These are phyloP conservation scores for Rhodotorula kratochvilovae DNA, from an alignment of 768 basidiomycete genomes.

Conservation along the genomic window DNA sequence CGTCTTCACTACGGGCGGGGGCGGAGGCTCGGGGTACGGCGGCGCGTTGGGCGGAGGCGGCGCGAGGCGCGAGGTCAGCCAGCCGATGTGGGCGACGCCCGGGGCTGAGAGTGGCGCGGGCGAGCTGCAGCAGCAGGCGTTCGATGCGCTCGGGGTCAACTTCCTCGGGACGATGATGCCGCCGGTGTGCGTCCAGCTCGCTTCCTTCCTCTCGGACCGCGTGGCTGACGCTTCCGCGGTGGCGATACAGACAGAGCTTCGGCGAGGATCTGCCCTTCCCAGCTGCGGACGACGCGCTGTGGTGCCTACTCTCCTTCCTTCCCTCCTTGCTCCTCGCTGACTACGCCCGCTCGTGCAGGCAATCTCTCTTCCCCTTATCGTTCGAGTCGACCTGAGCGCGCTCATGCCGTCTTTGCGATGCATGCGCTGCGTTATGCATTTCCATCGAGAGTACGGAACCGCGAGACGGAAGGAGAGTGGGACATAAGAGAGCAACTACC, in stretches of 20 bases:
- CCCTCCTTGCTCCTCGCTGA: neutral
- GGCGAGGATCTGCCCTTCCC: slow-evolving; percentile 9
- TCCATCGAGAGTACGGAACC: no score
- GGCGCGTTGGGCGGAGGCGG: neutral
- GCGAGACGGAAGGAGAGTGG: neutral
- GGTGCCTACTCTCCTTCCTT: neutral
- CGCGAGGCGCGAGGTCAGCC: neutral
- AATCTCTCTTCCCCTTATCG: slow-evolving; percentile 12
- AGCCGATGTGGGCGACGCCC: neutral
- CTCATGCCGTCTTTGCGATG: neutral
- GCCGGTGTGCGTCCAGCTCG: neutral
- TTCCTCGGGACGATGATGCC: slow-evolving; percentile 9
- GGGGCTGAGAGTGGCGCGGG: neutral
- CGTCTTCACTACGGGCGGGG: neutral
- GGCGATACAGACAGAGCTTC: neutral
- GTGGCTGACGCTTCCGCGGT: neutral
- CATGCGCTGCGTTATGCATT: no score
- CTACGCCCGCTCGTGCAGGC: neutral
- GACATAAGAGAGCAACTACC: no score
- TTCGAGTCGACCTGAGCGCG: neutral
- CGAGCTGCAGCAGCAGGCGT: neutral
- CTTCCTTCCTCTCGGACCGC: neutral
- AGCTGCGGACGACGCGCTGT: slow-evolving; percentile 1
- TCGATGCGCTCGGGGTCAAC: neutral
- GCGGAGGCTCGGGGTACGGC: neutral